Percentiles rank a stretch among this genome's conserved stretches.
Evolutionary conservation across 352 stramenopile species (phyloP).

Genomic region (Plasmopara muralis): DNA sequence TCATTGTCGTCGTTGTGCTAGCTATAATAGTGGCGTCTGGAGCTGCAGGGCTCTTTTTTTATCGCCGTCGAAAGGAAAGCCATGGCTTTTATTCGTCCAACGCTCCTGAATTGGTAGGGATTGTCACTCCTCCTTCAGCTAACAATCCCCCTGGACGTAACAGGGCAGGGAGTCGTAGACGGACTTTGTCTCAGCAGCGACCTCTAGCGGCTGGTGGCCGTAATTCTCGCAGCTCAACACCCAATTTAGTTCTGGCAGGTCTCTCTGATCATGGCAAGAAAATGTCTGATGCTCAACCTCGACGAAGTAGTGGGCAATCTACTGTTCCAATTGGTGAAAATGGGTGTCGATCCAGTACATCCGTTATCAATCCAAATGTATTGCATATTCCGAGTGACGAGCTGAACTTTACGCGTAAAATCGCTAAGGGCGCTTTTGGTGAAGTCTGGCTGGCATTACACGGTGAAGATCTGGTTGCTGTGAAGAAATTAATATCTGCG

Average conservation of each 20-base stretch:
- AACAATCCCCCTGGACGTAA: conserved; percentile 24
- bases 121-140: conserved; percentile 26
- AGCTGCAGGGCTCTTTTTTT: conserved; percentile 39
- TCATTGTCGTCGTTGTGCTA: conserved; percentile 53
- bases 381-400: conserved; percentile 54
- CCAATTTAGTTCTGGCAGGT: conserved; percentile 27
- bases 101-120: conserved; percentile 28
- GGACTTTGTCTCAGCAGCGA: conserved; percentile 26
- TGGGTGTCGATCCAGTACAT: conserved; percentile 17
- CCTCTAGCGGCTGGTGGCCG: conserved; percentile 18
- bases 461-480: conserved; percentile 57
- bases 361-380: conserved; percentile 40
- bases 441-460: conserved; percentile 76
- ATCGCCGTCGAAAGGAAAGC: conserved; percentile 41
- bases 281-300: conserved; percentile 27
- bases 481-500: conserved; percentile 73
- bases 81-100: conserved; percentile 27
- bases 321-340: conserved; percentile 16
- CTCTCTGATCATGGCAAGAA: conserved; percentile 31
- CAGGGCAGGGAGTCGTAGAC: conserved; percentile 24
- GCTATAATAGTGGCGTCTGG: conserved; percentile 43
- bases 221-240: conserved; percentile 24
- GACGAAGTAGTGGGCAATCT: conserved; percentile 26
- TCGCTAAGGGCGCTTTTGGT: conserved; percentile 73
- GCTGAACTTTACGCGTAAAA: conserved; percentile 73